These are phyloP conservation scores for Gyrodon lividus DNA, from an alignment of 768 basidiomycete species.

Conservation along the genomic window DNA sequence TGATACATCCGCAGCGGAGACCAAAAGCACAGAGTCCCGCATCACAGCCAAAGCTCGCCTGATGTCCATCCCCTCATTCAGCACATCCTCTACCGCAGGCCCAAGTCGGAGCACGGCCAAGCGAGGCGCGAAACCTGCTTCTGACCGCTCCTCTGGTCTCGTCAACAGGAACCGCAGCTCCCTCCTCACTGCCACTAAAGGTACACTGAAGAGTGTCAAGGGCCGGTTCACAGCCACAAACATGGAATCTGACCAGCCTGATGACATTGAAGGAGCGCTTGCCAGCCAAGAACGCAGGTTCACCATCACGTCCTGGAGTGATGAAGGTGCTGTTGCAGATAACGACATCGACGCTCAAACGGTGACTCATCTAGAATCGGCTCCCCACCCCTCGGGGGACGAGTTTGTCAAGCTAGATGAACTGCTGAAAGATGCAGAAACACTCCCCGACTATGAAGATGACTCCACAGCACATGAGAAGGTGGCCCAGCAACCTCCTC, in stretches of 20 bases:
- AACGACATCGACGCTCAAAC: conserved; percentile 6
- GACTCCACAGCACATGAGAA: conserved; percentile 23
- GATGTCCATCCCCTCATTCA: conserved; percentile 20
- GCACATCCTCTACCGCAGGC: conserved; percentile 10
- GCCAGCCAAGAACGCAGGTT: conserved; percentile 8
- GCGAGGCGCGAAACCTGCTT: conserved; percentile 41
- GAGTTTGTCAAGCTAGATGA: conserved; percentile 56
- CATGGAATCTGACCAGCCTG: conserved; percentile 15
- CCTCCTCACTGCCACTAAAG: conserved; percentile 53
- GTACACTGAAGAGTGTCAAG: conserved; percentile 49
- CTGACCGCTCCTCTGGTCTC: conserved; percentile 46
- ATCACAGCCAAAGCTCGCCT: conserved; percentile 53
- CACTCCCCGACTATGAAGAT: conserved; percentile 61
- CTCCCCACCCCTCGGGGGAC: conserved; percentile 34
- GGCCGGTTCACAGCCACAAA: conserved; percentile 35
- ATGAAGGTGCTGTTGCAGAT: conserved; percentile 14
- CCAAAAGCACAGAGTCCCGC: conserved; percentile 33
- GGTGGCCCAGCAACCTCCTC: background rate
- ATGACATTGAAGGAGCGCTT: conserved; percentile 19
- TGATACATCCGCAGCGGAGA: conserved; percentile 34
- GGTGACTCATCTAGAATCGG: conserved; percentile 1
- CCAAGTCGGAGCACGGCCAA: conserved; percentile 7
- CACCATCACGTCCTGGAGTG: conserved; percentile 16
- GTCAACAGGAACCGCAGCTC: conserved; percentile 46
- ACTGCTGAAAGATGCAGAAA: conserved; percentile 37